phyloP scores from a whole-genome alignment of 2,329 filamentous ascomycete genomes.

The Intubia oerlemansii region DNA sequence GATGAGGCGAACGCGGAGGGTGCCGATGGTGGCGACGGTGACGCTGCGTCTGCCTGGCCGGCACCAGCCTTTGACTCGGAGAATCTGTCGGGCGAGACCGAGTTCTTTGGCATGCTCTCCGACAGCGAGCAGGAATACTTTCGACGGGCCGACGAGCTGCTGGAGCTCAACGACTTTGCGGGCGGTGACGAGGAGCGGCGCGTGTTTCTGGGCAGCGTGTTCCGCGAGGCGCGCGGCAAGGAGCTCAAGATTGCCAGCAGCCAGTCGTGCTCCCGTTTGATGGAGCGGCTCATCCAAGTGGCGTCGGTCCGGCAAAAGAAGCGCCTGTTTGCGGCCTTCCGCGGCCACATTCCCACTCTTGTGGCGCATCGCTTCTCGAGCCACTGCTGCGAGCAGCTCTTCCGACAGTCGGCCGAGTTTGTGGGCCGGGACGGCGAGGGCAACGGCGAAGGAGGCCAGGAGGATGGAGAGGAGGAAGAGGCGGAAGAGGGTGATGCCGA shows the following conservation, averaged over 20 bases:
- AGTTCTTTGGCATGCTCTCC: conserved; percentile 85
- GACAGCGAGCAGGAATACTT: conserved; percentile 95
- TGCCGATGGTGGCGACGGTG: not conserved
- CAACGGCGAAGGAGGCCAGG: too few relatives aligned
- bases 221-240: conserved; percentile 70
- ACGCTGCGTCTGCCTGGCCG: not conserved
- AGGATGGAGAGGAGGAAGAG: conserved; percentile 17
- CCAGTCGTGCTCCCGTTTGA: conserved; percentile 80
- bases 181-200: conserved; percentile 44
- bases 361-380: conserved; percentile 92
- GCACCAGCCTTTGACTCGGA: conserved; percentile 2
- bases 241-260: conserved; percentile 92
- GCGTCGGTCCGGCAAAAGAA: conserved; percentile 68
- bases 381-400: conserved; percentile 90
- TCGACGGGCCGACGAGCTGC: conserved; percentile 66
- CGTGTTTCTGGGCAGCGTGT: conserved; percentile 62
- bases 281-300: conserved; percentile 77
- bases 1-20: not conserved
- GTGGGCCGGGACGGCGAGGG: conserved; percentile 17
- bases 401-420: conserved; percentile 51
- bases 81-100: conserved; percentile 16
- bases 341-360: conserved; percentile 67
- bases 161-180: conserved; percentile 76
- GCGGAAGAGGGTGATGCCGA: conserved; percentile 24
- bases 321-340: conserved; percentile 66